Conservation (phyloP, 176 grass and related monocot species). For the Avena sativa region DNA sequence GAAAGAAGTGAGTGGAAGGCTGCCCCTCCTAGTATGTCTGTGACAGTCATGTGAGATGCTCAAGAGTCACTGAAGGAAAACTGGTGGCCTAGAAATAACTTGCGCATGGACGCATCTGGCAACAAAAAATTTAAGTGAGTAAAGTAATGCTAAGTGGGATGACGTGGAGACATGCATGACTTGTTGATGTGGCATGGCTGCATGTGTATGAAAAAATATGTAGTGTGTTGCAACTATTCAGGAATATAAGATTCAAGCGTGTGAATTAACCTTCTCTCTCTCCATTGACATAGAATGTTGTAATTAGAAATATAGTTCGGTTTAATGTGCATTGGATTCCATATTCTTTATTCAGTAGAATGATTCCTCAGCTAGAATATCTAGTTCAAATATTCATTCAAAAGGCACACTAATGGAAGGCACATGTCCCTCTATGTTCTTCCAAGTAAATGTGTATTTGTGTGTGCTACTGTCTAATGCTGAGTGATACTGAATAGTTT, state of each 20-base stretch:
- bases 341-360: conserved; percentile 25
- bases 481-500: conserved; percentile 2
- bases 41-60: no score
- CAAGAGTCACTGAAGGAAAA: no score
- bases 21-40: no score
- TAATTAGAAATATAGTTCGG: conserved; percentile 11
- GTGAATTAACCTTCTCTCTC: conserved; percentile 9
- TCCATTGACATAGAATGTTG: not conserved
- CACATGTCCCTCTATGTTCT: conserved; percentile 19
- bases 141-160: no score
- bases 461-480: conserved; percentile 18
- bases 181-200: no score
- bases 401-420: conserved; percentile 23
- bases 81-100: no score
- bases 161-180: no score
- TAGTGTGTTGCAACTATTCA: no score
- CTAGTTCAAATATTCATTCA: conserved; percentile 33
- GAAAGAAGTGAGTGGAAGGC: no score
- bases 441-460: conserved; percentile 41
- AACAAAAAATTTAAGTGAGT: no score
- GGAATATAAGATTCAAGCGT: not conserved
- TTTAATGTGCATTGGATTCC: conserved; percentile 22
- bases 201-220: no score
- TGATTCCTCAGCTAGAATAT: conserved; percentile 13
- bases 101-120: no score